Evolutionary conservation across 441 rosid species (phyloP).

Genomic region (Euphorbia celastroides): DNA sequence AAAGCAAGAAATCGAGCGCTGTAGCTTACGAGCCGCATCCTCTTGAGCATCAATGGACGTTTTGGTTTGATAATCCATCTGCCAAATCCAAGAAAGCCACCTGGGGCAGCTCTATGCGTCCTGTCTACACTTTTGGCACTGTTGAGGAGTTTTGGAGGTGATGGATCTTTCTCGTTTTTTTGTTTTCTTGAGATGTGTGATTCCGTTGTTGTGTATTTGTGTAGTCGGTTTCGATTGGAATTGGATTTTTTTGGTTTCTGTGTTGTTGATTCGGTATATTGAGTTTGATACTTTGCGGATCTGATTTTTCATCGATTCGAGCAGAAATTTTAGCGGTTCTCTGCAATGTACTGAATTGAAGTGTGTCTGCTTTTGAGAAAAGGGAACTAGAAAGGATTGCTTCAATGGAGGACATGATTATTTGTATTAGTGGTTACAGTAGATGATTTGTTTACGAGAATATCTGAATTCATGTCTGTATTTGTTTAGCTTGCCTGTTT

Average conservation of each 20-base stretch:
- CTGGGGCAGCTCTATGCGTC: slow-evolving; percentile 74
- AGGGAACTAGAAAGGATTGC: no score
- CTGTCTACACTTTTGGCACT: slow-evolving; percentile 60
- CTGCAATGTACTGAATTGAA: neutral
- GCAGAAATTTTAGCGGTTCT: neutral
- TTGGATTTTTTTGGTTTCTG: neutral
- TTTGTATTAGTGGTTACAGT: neutral
- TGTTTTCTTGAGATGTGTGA: neutral
- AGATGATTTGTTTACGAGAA: neutral
- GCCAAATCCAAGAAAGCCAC: slow-evolving; percentile 47
- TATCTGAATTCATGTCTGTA: neutral
- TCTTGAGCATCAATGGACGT: slow-evolving; percentile 77
- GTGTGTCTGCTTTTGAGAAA: no score
- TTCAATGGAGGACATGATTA: neutral
- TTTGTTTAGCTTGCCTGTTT: neutral
- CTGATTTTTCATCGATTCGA: neutral
- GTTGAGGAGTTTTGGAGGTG: slow-evolving; percentile 89
- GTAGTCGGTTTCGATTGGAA: neutral
- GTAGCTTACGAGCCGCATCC: slow-evolving; percentile 43
- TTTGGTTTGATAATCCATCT: slow-evolving; percentile 75
- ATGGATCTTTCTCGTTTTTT: neutral
- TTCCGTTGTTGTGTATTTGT: neutral
- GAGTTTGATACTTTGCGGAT: neutral
- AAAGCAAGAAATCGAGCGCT: slow-evolving; percentile 24
- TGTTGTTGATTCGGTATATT: no score